phyloP scores from a whole-genome alignment of 768 basidiomycete genomes.

The Amanita pseudoporphyria region DNA sequence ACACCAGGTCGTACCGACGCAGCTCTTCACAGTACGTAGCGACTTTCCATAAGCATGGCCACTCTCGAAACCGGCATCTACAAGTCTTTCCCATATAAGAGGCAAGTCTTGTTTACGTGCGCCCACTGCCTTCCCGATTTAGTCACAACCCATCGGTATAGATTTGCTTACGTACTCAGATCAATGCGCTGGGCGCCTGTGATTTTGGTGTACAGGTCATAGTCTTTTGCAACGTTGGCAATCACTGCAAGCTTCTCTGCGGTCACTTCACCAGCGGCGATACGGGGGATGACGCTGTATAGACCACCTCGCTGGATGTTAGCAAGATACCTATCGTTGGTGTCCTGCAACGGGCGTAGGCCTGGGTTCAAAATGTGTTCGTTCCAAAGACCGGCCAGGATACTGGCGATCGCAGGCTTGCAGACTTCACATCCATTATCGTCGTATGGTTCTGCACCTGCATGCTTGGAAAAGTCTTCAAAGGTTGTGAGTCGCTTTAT shows the following conservation, averaged over 20 bases:
- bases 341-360: slow-evolving; percentile 65
- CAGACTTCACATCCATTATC: slow-evolving; percentile 66
- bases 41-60: slow-evolving; percentile 69
- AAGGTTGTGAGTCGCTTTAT: slow-evolving; percentile 54
- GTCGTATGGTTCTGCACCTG: slow-evolving; percentile 32
- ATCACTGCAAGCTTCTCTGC: slow-evolving; percentile 58
- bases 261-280: slow-evolving; percentile 61
- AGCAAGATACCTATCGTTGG: slow-evolving; percentile 60
- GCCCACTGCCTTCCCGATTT: slow-evolving; percentile 15
- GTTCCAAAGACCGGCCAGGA: slow-evolving; percentile 42
- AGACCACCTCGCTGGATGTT: slow-evolving; percentile 69
- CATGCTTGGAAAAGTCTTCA: slow-evolving; percentile 38
- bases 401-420: slow-evolving; percentile 56
- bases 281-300: slow-evolving; percentile 63
- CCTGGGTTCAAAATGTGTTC: slow-evolving; percentile 53
- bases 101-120: slow-evolving; percentile 62
- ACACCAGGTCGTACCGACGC: slow-evolving; percentile 67
- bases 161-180: neutral
- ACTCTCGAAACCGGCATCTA: slow-evolving; percentile 60
- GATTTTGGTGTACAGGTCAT: slow-evolving; percentile 51
- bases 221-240: slow-evolving; percentile 59
- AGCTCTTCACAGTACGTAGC: slow-evolving; percentile 67
- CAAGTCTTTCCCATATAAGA: slow-evolving; percentile 55
- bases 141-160: neutral
- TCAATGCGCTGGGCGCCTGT: slow-evolving; percentile 11